phyloP scores from a whole-genome alignment of 2,329 filamentous ascomycete species.

The Sclerotinia subarctica region DNA sequence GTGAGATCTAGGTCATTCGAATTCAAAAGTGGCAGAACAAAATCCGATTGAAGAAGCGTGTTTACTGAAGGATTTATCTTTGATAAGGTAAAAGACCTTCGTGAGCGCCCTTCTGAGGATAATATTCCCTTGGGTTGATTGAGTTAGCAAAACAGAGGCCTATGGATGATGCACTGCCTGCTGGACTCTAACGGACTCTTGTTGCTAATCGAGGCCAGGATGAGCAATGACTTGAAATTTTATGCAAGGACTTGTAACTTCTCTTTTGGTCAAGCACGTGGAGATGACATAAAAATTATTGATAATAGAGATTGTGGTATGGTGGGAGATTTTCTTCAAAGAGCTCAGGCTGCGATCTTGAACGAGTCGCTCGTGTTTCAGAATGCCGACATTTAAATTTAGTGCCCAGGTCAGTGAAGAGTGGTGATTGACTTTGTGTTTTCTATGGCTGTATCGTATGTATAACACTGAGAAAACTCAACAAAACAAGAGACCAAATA shows the following conservation, averaged over 20 bases:
- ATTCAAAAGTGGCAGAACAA: background rate
- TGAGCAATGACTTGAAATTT: slow-evolving; percentile 16
- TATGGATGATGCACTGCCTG: background rate
- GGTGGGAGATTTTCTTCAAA: slow-evolving; percentile 21
- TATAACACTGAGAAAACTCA: slow-evolving; percentile 12
- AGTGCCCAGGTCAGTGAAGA: slow-evolving; percentile 13
- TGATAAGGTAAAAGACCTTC: background rate
- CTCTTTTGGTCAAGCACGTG: background rate
- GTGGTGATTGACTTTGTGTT: slow-evolving; percentile 22
- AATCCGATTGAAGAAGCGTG: background rate
- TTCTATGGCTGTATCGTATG: slow-evolving; percentile 25
- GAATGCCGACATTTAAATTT: slow-evolving; percentile 7
- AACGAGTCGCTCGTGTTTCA: background rate
- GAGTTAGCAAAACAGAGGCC: background rate
- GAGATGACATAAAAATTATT: slow-evolving; percentile 2
- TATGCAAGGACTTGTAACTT: slow-evolving; percentile 22
- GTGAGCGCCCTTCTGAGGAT: background rate
- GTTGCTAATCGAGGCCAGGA: slow-evolving; percentile 25
- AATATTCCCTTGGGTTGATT: background rate
- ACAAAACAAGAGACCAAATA: background rate
- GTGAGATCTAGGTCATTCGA: background rate
- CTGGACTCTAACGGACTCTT: slow-evolving; percentile 24
- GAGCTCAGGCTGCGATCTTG: slow-evolving; percentile 20
- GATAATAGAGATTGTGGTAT: slow-evolving; percentile 16
- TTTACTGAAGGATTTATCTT: background rate